phyloP scores from a whole-genome alignment of 139 green algal genomes.

The Chlamydomonas schloesseri region DNA sequence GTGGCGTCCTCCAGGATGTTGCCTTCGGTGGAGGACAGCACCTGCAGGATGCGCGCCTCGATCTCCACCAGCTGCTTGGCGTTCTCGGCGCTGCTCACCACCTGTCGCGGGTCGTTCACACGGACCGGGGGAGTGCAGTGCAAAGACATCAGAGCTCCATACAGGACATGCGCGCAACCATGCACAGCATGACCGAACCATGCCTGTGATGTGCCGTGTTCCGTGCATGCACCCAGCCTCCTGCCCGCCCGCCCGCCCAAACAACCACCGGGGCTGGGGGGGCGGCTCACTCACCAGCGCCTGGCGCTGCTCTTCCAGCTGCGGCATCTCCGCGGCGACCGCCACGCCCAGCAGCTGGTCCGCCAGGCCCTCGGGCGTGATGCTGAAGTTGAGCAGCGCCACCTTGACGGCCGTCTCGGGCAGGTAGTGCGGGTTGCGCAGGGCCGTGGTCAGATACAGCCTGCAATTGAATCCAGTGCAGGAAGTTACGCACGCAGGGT shows the following conservation, averaged over 20 bases:
- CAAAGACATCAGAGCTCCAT: too few species aligned
- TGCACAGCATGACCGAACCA: too few species aligned
- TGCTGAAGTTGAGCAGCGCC: constrained; percentile 85
- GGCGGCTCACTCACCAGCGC: constrained; percentile 64
- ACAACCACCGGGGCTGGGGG: too few species aligned
- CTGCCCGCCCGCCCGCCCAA: too few species aligned
- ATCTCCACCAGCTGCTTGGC: constrained; percentile 79
- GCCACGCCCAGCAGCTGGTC: constrained; percentile 83
- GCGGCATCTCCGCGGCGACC: constrained; percentile 79
- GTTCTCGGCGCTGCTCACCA: constrained; percentile 70
- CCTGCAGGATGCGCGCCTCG: constrained; percentile 66
- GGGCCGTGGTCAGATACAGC: constrained; percentile 79
- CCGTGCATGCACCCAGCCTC: too few species aligned
- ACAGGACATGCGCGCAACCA: too few species aligned
- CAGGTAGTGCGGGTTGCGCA: constrained; percentile 83
- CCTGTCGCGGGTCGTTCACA: constrained; percentile 34
- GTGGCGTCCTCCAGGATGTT: constrained; percentile 82
- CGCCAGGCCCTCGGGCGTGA: constrained; percentile 76
- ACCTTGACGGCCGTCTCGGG: constrained; percentile 82
- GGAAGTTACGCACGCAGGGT: too few species aligned
- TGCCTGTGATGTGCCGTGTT: too few species aligned
- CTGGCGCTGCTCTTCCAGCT: constrained; percentile 79
- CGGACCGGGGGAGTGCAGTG: too few species aligned
- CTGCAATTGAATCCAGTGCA: too few species aligned
- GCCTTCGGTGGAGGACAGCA: constrained; percentile 57